phyloP scores from a whole-genome alignment of 2,329 filamentous ascomycete species.

The Diaporthe aspalathi region DNA sequence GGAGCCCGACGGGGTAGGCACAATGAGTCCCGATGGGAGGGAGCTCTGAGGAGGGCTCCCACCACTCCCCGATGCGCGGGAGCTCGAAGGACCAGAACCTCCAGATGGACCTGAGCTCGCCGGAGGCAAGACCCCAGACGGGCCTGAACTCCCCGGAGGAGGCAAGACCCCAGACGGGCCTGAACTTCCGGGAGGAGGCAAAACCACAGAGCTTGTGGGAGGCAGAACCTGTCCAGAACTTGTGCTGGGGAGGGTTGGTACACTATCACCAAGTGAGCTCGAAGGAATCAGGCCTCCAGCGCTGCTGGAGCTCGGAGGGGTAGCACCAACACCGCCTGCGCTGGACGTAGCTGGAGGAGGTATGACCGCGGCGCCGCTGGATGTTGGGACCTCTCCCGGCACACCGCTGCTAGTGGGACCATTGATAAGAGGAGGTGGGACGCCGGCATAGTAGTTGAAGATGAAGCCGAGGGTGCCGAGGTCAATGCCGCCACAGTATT shows the following conservation, averaged over 20 bases:
- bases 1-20: not conserved
- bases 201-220: not conserved
- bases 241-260: not conserved
- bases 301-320: not conserved
- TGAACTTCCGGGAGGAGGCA: not conserved
- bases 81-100: not conserved
- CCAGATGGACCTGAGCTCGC: not conserved
- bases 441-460: constrained; percentile 34
- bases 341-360: constrained; percentile 4
- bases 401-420: not conserved
- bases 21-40: not conserved
- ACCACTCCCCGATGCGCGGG: too few species aligned
- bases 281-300: not conserved
- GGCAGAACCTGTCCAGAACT: not conserved
- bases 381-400: not conserved
- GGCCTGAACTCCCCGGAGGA: not conserved
- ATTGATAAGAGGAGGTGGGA: not conserved
- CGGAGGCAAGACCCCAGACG: not conserved
- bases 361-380: not conserved
- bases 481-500: constrained; percentile 37
- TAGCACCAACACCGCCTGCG: not conserved
- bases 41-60: not conserved
- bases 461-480: constrained; percentile 34
- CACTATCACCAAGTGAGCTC: not conserved
- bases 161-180: not conserved